Conservation (phyloP, 2,329 filamentous ascomycete genomes). For the Colletotrichum spaethianum region DNA sequence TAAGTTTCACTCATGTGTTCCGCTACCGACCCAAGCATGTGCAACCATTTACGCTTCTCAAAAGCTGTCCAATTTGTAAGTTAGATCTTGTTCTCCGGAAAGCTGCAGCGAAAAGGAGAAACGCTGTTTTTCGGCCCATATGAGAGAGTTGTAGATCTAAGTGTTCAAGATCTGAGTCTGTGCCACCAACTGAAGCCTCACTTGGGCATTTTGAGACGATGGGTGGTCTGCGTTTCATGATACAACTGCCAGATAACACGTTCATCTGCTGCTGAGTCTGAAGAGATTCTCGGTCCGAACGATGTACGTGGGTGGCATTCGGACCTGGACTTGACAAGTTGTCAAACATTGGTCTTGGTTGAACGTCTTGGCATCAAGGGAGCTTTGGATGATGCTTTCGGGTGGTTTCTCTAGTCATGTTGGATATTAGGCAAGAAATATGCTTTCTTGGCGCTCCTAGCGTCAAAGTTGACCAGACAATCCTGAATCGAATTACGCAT, state of each 20-base stretch:
- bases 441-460: not conserved
- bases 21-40: no score
- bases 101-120: not conserved
- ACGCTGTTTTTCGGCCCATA: not conserved
- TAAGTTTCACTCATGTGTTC: not conserved
- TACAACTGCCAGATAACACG: not conserved
- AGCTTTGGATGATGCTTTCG: not conserved
- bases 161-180: not conserved
- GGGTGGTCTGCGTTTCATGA: not conserved
- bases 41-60: not conserved
- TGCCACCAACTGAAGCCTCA: not conserved
- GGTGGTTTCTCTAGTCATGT: not conserved
- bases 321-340: not conserved
- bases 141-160: not conserved
- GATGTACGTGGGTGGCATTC: not conserved
- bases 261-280: not conserved
- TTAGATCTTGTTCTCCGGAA: no score
- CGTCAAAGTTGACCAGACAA: not conserved
- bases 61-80: not conserved
- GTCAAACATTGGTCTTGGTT: no score
- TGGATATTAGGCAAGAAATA: not conserved
- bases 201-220: not conserved
- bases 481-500: fast-evolving
- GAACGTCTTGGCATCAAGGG: not conserved
- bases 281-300: not conserved